phyloP scores from a whole-genome alignment of 1,284 basidiomycete genomes.

The Porogramme epimiltina region DNA sequence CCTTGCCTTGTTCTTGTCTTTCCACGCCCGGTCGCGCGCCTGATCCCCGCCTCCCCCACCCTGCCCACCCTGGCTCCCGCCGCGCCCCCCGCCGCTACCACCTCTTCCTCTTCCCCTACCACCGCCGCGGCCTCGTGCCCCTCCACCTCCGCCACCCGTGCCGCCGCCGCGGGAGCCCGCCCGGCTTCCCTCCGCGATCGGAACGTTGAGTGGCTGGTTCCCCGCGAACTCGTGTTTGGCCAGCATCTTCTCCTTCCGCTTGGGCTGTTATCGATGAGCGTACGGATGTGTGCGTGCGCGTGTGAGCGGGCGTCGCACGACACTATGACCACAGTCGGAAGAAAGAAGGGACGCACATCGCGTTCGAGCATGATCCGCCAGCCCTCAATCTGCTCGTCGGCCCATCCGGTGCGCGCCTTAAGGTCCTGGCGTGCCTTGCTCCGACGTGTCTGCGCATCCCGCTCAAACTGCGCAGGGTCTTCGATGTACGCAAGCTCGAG shows the following conservation, averaged over 20 bases:
- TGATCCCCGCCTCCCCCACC: constrained; percentile 32
- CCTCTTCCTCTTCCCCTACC: constrained; percentile 34
- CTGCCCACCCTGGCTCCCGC: constrained; percentile 38
- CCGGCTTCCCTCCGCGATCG: constrained; percentile 13
- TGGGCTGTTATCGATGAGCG: constrained; percentile 40
- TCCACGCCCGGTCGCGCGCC: constrained; percentile 60
- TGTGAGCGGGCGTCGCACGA: no score
- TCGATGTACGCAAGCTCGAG: constrained; percentile 78
- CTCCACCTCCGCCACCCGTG: constrained; percentile 24
- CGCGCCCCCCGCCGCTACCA: constrained; percentile 32
- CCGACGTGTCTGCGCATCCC: constrained; percentile 73
- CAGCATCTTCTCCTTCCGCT: constrained; percentile 72
- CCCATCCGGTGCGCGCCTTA: constrained; percentile 68
- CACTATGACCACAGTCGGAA: no score
- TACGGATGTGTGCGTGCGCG: neutral
- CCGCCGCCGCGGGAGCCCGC: constrained; percentile 23
- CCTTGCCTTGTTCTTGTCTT: constrained; percentile 71
- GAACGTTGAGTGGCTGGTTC: constrained; percentile 42
- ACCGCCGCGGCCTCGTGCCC: constrained; percentile 35
- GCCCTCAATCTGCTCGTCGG: constrained; percentile 84
- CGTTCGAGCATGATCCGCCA: constrained; percentile 87
- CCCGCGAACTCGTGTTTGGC: constrained; percentile 75
- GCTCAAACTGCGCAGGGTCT: constrained; percentile 72
- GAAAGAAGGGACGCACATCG: constrained; percentile 58
- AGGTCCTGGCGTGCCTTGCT: constrained; percentile 67